Evolutionary conservation across 2,329 filamentous ascomycete species (phyloP), one percentile per base, ranked within the genome.

Genomic region (Ceratocystis eucalypticola): DNA sequence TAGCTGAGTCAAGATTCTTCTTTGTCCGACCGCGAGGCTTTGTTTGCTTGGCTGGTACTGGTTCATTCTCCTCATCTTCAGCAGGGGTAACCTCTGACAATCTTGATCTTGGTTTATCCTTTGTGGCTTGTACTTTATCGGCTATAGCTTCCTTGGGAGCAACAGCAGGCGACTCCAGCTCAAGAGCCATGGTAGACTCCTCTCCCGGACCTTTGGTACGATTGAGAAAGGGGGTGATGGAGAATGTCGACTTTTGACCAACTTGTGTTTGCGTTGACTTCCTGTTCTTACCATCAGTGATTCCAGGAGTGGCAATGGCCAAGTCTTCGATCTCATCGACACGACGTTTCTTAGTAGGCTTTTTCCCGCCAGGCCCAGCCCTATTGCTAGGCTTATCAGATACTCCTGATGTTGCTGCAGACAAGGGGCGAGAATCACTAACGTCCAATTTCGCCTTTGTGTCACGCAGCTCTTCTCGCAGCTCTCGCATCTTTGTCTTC

Each of bases 221-320:
- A 74, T 92, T 96, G 69, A 97, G 80, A 78, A 96, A 96, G 0
- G 93, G 93, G 0, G 93, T 97, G 69, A 96, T 91, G 3, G 91
- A 96, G 75, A 97, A 96, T 2, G 83, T 86, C 0, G 92, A 96
- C 75, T 96, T 96, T 72, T 96, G 90, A 37, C 89, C 91, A 4
- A 88, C 78, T 12, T 72, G 65, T 1, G 76, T 71, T 66, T 84
- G 77, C 1, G 83, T 80, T 46, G 83, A 81, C 73, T 85, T 86
- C 74, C 86, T 88, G 53, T 77, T 77, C 69, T 77, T 78, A 66
- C 73, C 70, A 64, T 75, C 73, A 67, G 76, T 69, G 62, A 78
- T 73, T 70, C 78, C 64, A 72, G 78, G 75, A 3, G 82, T 79
- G 53, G 79, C 75, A 66, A 81, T 80, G 8, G 76, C 75, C 45